A percentile compares a stretch with the other conserved stretches of the same genome.
These are phyloP conservation scores for Clitoria ternatea DNA, from an alignment of 306 rosid species.

Conservation along the genomic window DNA sequence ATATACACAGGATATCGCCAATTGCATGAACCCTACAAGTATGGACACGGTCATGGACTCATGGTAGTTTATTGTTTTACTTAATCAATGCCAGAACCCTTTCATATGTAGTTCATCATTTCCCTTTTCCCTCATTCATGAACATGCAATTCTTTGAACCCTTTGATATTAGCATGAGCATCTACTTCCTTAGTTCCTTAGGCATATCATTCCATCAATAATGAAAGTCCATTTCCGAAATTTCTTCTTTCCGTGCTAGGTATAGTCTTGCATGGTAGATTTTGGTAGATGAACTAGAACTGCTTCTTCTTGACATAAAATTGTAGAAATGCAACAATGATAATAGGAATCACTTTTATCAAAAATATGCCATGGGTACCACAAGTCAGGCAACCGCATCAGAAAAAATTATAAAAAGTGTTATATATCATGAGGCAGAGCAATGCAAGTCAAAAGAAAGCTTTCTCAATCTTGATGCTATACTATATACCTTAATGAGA, in stretches of 20 bases:
- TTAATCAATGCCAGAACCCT: neutral
- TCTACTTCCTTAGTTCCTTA: neutral
- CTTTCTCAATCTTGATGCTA: neutral
- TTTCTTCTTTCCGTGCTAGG: neutral
- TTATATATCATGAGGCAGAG: neutral
- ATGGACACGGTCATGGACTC: no score
- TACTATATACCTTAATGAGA: constrained; percentile 59
- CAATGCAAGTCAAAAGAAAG: neutral
- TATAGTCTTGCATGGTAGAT: no score
- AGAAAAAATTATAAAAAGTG: no score
- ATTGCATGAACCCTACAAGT: no score
- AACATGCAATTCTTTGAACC: no score
- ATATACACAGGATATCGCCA: no score
- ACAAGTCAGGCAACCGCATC: no score
- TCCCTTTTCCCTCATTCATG: neutral
- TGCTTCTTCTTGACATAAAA: neutral
- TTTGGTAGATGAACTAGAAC: neutral
- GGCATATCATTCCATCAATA: neutral
- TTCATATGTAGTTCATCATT: neutral
- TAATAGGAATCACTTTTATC: neutral
- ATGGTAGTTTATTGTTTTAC: no score
- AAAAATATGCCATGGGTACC: no score
- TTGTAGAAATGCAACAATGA: neutral
- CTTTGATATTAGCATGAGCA: neutral
- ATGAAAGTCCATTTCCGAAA: neutral